A percentile compares a stretch with the other conserved stretches of the same genome.
Conservation (phyloP, 306 rosid genomes). For the Fragaria nilgerrensis region DNA sequence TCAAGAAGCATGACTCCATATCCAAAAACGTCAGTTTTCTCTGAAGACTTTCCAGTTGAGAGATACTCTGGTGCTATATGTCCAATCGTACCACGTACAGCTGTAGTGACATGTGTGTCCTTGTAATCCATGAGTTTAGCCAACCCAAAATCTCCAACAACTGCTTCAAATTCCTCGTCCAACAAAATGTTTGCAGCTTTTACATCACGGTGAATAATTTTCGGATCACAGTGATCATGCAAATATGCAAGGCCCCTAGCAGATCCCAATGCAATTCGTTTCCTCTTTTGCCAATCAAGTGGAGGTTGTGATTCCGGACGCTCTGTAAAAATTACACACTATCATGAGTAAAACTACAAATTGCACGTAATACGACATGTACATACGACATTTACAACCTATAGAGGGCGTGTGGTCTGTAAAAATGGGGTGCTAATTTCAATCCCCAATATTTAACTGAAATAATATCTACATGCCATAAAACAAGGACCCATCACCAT, state of each 20-base stretch:
- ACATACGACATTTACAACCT: neutral
- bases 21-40: slow-evolving; percentile 94
- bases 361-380: slow-evolving; percentile 1
- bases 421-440: neutral
- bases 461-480: neutral
- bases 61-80: slow-evolving; percentile 95
- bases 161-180: slow-evolving; percentile 92
- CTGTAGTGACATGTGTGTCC: slow-evolving; percentile 93
- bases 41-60: slow-evolving; percentile 91
- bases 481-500: neutral
- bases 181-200: slow-evolving; percentile 93
- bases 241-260: slow-evolving; percentile 93
- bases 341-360: neutral
- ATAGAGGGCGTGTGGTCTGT: too few relatives aligned
- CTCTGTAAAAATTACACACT: slow-evolving; percentile 39
- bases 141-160: slow-evolving; percentile 91
- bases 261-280: slow-evolving; percentile 74
- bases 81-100: slow-evolving; percentile 91
- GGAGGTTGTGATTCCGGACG: slow-evolving; percentile 52
- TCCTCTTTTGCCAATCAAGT: slow-evolving; percentile 67
- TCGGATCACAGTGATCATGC: slow-evolving; percentile 96
- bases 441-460: neutral
- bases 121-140: slow-evolving; percentile 93
- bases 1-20: slow-evolving; percentile 99
- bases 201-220: slow-evolving; percentile 93